These are phyloP conservation scores for Gossypium aridum DNA, from an alignment of 441 rosid genomes.

Conservation along the genomic window DNA sequence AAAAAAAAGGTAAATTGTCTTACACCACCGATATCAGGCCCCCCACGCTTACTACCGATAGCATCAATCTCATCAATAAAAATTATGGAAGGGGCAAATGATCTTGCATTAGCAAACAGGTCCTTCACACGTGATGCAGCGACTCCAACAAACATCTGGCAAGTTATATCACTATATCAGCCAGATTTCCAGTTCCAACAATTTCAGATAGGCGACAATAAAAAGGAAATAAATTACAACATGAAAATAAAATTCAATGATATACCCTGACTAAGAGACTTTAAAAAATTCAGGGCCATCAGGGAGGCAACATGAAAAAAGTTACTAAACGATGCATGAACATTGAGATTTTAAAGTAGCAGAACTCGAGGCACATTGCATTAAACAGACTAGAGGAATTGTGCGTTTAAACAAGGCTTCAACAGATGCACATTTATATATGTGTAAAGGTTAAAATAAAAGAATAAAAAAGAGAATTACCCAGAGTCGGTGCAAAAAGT, in stretches of 20 bases:
- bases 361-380: not conserved
- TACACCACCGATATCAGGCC: slow-evolving; percentile 98
- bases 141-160: slow-evolving; percentile 96
- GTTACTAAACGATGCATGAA: not conserved
- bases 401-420: not conserved
- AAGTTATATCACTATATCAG: slow-evolving; percentile 19
- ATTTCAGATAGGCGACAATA: not conserved
- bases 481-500: not conserved
- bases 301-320: not conserved
- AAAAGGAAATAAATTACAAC: not conserved
- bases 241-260: not conserved
- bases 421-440: not conserved
- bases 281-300: not conserved
- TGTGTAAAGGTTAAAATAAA: not conserved
- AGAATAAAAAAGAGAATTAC: not conserved
- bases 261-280: not conserved
- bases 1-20: slow-evolving; percentile 19
- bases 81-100: slow-evolving; percentile 89
- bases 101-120: slow-evolving; percentile 87
- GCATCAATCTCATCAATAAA: slow-evolving; percentile 99
- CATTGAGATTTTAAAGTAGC: not conserved
- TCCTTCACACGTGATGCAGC: slow-evolving; percentile 99
- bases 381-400: not conserved
- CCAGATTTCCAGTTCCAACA: not conserved
- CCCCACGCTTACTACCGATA: slow-evolving; percentile 96